Conservation (phyloP, 345 rosid genomes). For the Turnera subulata region DNA sequence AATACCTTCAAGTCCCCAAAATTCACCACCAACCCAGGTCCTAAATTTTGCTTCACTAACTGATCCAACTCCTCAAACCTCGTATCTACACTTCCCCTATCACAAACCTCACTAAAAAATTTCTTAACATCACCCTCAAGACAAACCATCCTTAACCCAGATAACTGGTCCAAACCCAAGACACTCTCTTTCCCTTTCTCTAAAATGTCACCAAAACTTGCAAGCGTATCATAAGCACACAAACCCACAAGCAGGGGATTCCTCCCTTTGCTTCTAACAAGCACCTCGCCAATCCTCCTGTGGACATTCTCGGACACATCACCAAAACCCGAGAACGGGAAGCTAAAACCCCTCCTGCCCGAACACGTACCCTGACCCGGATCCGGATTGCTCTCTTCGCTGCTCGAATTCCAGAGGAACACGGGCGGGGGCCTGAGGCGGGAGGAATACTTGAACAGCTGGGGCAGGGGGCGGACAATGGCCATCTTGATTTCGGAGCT, state of each 20-base stretch:
- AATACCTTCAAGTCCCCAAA: constrained; percentile 49
- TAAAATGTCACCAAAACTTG: constrained; percentile 22
- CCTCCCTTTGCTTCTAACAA: constrained; percentile 29
- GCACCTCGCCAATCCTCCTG: constrained; percentile 39
- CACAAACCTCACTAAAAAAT: constrained; percentile 17
- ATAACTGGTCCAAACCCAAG: constrained; percentile 31
- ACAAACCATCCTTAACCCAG: constrained; percentile 37
- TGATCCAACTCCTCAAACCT: constrained; percentile 35
- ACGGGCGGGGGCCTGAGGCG: constrained; percentile 29
- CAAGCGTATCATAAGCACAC: constrained; percentile 42
- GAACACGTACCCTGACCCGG: constrained; percentile 25
- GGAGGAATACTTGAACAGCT: no score
- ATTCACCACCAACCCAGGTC: constrained; percentile 41
- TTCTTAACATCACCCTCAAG: constrained; percentile 41
- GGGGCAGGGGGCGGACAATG: constrained; percentile 48
- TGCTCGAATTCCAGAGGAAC: constrained; percentile 37
- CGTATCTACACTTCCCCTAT: constrained; percentile 17
- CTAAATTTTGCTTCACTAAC: constrained; percentile 18
- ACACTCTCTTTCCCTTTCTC: constrained; percentile 22
- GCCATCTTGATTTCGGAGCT: constrained; percentile 60
- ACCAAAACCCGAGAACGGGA: constrained; percentile 23
- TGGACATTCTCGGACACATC: constrained; percentile 40
- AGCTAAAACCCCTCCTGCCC: constrained; percentile 31
- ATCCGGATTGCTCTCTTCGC: constrained; percentile 12
- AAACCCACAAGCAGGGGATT: constrained; percentile 49